Conservation (phyloP, 371 early-diverging fungal genomes). For the Lichtheimia ramosa region DNA sequence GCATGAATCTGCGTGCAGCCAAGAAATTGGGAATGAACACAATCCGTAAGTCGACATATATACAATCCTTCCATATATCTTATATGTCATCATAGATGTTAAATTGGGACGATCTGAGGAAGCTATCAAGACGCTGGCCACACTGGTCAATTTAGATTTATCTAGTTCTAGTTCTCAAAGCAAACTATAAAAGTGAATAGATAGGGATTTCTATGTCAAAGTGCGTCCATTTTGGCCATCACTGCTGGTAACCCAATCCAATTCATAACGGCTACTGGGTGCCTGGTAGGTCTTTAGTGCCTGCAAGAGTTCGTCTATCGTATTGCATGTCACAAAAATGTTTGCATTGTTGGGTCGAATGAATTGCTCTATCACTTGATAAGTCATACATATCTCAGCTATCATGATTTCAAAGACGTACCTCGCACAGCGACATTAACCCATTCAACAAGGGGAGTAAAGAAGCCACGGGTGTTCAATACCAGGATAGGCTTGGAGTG, state of each 20-base stretch:
- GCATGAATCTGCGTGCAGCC: constrained; percentile 69
- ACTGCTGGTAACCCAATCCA: constrained; percentile 49
- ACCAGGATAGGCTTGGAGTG: constrained; percentile 77
- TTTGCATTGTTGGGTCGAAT: constrained; percentile 41
- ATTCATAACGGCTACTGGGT: constrained; percentile 50
- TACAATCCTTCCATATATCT: neutral
- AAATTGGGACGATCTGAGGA: constrained; percentile 56
- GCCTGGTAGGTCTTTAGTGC: constrained; percentile 58
- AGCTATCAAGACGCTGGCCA: constrained; percentile 59
- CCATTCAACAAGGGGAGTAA: constrained; percentile 63
- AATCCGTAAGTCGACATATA: constrained; percentile 42
- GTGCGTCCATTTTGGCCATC: constrained; percentile 19
- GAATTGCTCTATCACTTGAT: constrained; percentile 52
- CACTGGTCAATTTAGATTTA: constrained; percentile 34
- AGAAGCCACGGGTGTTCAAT: constrained; percentile 77
- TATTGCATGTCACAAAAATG: constrained; percentile 62
- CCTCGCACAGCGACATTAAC: constrained; percentile 60
- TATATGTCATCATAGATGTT: constrained; percentile 36
- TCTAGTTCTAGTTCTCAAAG: constrained; percentile 17
- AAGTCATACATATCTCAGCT: neutral
- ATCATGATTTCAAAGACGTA: constrained; percentile 9
- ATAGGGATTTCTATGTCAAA: constrained; percentile 7
- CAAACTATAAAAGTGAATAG: constrained; percentile 9
- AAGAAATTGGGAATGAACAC: constrained; percentile 65
- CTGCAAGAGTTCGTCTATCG: constrained; percentile 58